phyloP scores from a whole-genome alignment of 2,329 filamentous ascomycete genomes.

The Talaromyces sp. region DNA sequence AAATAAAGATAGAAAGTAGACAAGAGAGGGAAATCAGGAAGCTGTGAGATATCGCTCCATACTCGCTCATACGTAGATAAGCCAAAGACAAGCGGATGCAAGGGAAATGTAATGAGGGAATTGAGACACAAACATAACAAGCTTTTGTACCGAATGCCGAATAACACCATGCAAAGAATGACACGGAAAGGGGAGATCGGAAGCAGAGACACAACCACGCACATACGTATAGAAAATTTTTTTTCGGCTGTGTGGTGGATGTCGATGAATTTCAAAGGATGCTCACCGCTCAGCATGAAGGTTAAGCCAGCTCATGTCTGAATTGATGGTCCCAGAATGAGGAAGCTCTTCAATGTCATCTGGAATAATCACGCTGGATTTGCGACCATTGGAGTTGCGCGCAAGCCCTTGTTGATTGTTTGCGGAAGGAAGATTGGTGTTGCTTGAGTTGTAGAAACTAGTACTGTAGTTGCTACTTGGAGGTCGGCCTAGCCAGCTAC shows the following conservation, averaged over 20 bases:
- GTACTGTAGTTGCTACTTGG: slow-evolving; percentile 47
- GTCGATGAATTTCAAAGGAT: neutral
- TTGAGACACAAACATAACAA: slow-evolving; percentile 1
- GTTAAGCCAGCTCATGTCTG: slow-evolving; percentile 51
- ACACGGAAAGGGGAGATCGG: neutral
- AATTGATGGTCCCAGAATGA: slow-evolving; percentile 29
- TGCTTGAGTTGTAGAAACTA: slow-evolving; percentile 40
- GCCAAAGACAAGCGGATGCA: slow-evolving; percentile 5
- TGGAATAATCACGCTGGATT: slow-evolving; percentile 39
- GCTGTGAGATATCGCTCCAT: slow-evolving; percentile 20
- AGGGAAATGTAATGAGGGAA: slow-evolving; percentile 15
- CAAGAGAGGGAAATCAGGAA: neutral
- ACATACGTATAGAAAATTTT: neutral
- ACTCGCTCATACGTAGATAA: slow-evolving; percentile 20
- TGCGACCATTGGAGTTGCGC: slow-evolving; percentile 26
- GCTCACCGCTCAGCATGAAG: slow-evolving; percentile 34
- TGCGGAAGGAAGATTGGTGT: slow-evolving; percentile 22
- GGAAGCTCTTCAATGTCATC: slow-evolving; percentile 29
- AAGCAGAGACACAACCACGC: neutral
- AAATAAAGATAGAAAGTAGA: neutral
- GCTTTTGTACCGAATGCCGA: slow-evolving; percentile 19
- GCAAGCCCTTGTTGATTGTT: slow-evolving; percentile 16
- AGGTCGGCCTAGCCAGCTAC: slow-evolving; percentile 39
- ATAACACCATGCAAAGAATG: slow-evolving; percentile 18
- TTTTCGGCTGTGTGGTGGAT: neutral